Evolutionary conservation across 176 grass and related monocot species (phyloP).

Genomic region (Paspalum notatum): DNA sequence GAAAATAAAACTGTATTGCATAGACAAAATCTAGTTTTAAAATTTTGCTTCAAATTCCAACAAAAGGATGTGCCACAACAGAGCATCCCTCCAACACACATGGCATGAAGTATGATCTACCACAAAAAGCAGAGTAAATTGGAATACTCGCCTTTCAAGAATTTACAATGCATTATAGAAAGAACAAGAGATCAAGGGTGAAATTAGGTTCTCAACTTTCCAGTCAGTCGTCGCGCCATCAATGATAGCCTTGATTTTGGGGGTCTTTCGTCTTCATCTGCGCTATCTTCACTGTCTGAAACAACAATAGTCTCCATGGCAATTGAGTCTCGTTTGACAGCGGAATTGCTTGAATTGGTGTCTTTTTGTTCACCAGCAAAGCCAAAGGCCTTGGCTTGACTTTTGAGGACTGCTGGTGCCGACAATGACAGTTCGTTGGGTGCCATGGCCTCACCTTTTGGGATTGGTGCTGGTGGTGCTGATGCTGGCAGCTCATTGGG

Average conservation of each 20-base stretch:
- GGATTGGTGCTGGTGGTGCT: background rate
- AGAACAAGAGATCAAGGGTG: background rate
- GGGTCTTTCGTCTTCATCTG: constrained; percentile 56
- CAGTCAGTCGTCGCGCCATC: constrained; percentile 42
- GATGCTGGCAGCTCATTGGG: constrained; percentile 11
- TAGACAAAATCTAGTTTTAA: background rate
- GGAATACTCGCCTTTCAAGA: background rate
- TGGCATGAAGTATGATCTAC: background rate
- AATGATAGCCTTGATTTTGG: constrained; percentile 64
- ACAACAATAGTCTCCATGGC: constrained; percentile 45
- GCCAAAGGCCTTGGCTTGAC: background rate
- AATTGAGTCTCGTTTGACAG: constrained; percentile 17
- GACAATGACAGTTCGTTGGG: constrained; percentile 24
- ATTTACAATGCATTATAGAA: background rate
- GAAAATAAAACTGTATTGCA: background rate
- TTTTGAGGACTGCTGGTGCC: constrained; percentile 12
- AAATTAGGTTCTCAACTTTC: constrained; percentile 38
- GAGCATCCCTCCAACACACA: constrained; percentile 6
- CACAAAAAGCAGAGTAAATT: background rate
- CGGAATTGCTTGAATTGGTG: constrained; percentile 9
- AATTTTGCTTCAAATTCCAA: background rate
- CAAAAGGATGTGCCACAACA: background rate
- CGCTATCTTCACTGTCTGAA: constrained; percentile 90
- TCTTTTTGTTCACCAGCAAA: constrained; percentile 39
- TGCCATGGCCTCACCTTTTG: background rate